Base-by-base conservation (phyloP, 345 rosid genomes). In the Diplotaxis tenuifolia region DNA sequence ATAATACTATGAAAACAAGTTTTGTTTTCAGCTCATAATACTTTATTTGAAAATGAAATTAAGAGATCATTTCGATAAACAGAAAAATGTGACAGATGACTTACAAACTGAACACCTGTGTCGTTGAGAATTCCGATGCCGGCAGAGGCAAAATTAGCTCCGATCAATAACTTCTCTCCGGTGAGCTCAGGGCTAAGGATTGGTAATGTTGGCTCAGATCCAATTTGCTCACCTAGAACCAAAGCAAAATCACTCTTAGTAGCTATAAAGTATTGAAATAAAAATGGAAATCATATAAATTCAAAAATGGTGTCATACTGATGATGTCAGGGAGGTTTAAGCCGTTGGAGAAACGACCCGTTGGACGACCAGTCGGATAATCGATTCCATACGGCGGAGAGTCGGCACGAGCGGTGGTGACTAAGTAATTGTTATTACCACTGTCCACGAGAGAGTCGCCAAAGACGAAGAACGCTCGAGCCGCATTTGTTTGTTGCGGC, bases 101-200 rank as follows among this genome's bases (percentile, higher is more conserved):
- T 20, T 68, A 79, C 79, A 69, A 79, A 79, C 58, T 79, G 82
- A 70, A 79, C 6, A 54, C 82, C 79, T 5, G 82, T 79, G 58
- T 79, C 82, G 29, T 79, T 75, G 16, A 79, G 79, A 19, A 79
- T 74, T 20, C 95, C 97, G 6, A 90, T 84, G 8, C 98, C 93
- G 5, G 97, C 98, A 11, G 98, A 90, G 11, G 98, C 98, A 63
- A 90, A 93, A 78, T 90, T 93, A 34, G 98, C 96, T 27, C 98
- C 98, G 11, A 80, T 22, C 4, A 90, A 82, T 27, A 90, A 83
- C 72, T 62, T 87, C 38, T 64, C 78, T 6, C 89, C 87, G 0
- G 74, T 83, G 27, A 93, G 83, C 19, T 78, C 82, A 4, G 96
- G 97, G 74, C 86, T 90, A 80, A 93, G 79, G 71, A 85, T 86